phyloP scores from a whole-genome alignment of 2,329 filamentous ascomycete genomes.

The Rhynchosporium secalis region DNA sequence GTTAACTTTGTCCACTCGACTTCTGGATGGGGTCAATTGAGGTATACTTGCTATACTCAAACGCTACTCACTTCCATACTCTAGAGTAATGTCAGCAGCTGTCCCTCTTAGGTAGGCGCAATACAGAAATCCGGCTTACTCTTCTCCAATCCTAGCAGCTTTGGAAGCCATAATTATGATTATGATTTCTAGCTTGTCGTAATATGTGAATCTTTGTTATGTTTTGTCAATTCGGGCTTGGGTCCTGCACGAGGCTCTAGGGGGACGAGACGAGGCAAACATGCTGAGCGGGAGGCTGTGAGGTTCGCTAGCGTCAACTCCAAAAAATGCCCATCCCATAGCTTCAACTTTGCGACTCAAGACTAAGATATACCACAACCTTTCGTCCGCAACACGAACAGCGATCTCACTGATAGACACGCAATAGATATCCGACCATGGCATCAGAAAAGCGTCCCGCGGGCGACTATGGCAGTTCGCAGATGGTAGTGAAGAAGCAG shows the following conservation, averaged over 20 bases:
- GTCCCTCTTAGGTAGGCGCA: background rate
- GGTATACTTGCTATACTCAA: background rate
- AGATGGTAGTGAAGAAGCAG: conserved; percentile 87
- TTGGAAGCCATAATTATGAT: conserved; percentile 51
- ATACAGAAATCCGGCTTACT: conserved; percentile 52
- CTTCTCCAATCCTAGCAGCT: conserved; percentile 70
- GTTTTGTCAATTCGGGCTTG: background rate
- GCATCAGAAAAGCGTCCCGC: conserved; percentile 89
- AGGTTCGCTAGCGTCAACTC: conserved; percentile 5
- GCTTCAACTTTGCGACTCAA: conserved; percentile 9
- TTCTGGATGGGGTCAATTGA: conserved; percentile 55
- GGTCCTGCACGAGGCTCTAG: background rate
- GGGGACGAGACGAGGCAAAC: background rate
- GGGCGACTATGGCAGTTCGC: conserved; percentile 74
- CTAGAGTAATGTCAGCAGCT: conserved; percentile 35
- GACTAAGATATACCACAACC: conserved; percentile 5
- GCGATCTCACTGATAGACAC: background rate
- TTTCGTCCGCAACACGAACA: conserved; percentile 1
- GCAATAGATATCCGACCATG: conserved; percentile 52
- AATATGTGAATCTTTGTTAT: background rate
- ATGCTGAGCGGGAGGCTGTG: conserved; percentile 15
- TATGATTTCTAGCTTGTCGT: background rate
- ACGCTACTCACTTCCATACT: conserved; percentile 42
- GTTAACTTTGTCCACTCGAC: conserved; percentile 95
- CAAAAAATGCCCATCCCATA: conserved; percentile 8